These are phyloP conservation scores for Breviolum minutum DNA, from an alignment of 73 alveolate genomes.

Conservation along the genomic window DNA sequence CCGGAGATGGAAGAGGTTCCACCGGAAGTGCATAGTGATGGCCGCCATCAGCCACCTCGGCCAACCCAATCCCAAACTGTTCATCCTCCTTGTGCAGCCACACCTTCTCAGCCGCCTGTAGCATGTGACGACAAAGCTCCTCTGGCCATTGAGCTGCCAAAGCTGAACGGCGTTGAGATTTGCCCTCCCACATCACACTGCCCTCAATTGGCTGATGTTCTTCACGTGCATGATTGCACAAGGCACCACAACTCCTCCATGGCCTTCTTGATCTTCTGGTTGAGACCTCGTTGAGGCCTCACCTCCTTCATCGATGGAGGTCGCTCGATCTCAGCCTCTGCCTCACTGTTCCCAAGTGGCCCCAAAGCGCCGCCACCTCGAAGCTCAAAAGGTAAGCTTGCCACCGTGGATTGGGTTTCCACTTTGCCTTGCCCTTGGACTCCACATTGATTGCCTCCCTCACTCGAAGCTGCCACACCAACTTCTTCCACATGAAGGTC, in stretches of 20 bases:
- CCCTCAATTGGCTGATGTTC: slow-evolving; percentile 28
- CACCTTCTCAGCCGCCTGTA: background rate
- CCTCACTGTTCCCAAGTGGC: slow-evolving; percentile 48
- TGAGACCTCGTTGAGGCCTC: background rate
- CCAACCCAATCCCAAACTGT: too few species aligned
- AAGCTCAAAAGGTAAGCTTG: background rate
- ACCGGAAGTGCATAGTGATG: background rate
- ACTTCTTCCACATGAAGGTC: slow-evolving; percentile 33
- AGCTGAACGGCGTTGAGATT: background rate
- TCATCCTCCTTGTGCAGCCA: background rate
- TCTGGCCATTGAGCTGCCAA: background rate
- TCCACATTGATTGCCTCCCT: background rate
- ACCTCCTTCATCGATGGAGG: background rate
- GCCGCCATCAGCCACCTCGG: background rate
- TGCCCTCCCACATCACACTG: background rate
- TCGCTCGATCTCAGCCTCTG: background rate
- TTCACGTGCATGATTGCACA: background rate
- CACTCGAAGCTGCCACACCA: background rate
- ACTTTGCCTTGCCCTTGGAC: background rate
- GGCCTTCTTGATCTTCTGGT: background rate
- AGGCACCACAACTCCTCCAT: background rate
- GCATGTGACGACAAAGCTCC: background rate
- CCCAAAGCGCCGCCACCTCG: slow-evolving; percentile 20
- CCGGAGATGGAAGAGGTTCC: background rate
- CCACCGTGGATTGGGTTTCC: slow-evolving; percentile 2